phyloP scores from a whole-genome alignment of 2,329 filamentous ascomycete genomes.

The Paraphoma sp. region DNA sequence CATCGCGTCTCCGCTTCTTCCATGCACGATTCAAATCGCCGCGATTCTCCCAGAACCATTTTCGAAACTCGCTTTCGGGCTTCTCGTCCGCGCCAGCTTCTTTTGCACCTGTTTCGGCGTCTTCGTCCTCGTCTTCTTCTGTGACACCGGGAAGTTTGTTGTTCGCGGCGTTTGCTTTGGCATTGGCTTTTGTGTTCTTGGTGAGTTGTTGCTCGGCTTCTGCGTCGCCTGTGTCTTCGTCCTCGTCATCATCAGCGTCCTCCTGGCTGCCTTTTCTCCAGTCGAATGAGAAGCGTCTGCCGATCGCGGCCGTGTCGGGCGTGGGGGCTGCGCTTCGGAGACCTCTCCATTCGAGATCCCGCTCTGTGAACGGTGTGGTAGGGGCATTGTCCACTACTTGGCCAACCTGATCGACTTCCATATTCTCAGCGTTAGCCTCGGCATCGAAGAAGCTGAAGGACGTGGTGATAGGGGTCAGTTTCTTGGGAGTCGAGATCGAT shows the following conservation, averaged over 20 bases:
- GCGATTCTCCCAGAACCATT: slow-evolving; percentile 65
- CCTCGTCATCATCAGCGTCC: slow-evolving; percentile 55
- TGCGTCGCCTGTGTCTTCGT: slow-evolving; percentile 20
- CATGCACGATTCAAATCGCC: slow-evolving; percentile 57
- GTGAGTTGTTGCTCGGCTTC: slow-evolving; percentile 33
- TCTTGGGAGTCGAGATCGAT: slow-evolving; percentile 44
- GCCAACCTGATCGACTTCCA: slow-evolving; percentile 48
- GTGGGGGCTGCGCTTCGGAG: slow-evolving; percentile 91
- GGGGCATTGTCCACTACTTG: slow-evolving; percentile 55
- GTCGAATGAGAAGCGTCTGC: slow-evolving; percentile 65
- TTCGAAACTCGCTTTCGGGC: slow-evolving; percentile 64
- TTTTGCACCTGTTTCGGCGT: slow-evolving; percentile 13
- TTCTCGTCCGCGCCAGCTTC: slow-evolving; percentile 31
- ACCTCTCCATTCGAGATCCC: slow-evolving; percentile 76
- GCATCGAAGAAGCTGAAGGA: slow-evolving; percentile 84
- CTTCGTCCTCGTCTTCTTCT: slow-evolving; percentile 39
- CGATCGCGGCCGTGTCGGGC: slow-evolving; percentile 86
- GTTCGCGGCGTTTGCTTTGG: slow-evolving; percentile 31
- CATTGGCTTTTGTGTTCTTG: slow-evolving; percentile 40
- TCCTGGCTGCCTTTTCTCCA: slow-evolving; percentile 50
- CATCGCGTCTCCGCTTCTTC: slow-evolving; percentile 65
- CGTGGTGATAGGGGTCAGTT: slow-evolving; percentile 54
- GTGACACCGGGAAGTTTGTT: slow-evolving; percentile 22
- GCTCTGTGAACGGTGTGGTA: slow-evolving; percentile 82
- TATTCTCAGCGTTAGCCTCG: slow-evolving; percentile 52